Evolutionary conservation across 106 monocot species (phyloP), one percentile per base, ranked within the genome.

Genomic region (Posidonia australis): DNA sequence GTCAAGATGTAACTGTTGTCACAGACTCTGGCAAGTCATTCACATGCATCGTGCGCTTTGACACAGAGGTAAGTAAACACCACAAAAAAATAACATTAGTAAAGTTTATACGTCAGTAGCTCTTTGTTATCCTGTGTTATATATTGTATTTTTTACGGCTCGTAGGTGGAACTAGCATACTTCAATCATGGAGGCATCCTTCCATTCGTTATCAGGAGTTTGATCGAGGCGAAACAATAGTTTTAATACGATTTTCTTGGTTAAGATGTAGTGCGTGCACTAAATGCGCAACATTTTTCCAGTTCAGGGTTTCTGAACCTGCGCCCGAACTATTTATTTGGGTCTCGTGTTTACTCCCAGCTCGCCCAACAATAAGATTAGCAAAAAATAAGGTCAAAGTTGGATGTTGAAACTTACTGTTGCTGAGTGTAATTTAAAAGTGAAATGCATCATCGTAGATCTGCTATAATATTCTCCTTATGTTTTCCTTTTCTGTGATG

Each of bases 101-200:
- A 18, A 60, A 7, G 22, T 5, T 31, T 16, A 17, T 60, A 2
- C 5, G 12, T 1, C 12, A 60, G 13, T 23, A 25, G 31, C 2
- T 60, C 11, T 32, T 60, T 29, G 10, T 31, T 6, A 13, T 32
- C 44, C 0, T 45, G 20, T 26, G 9, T 44, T 7, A 14, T 24
- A 13, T 23, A 7, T 10, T 45, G 46, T 31, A 41, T 53, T 52
- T 21, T 11, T 43, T 25, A 36, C 30, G 1, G 13, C 10, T 13
- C 36, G 26, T 78, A 93, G 89, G 93, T 93, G 59, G 93, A 93
- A 60, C 72, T 93, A 29, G 83, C 89, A 20, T 93, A 93, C 49
- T 93, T 79, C 76, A 77, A 89, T 44, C 78, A 93, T 48, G 89
- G 93, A 55, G 93, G 89, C 58, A 93, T 93, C 68, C 73, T 93